A percentile compares a stretch with the other conserved stretches of the same genome.
phyloP scores from a whole-genome alignment of 106 monocot species.

The Allium cepa region DNA sequence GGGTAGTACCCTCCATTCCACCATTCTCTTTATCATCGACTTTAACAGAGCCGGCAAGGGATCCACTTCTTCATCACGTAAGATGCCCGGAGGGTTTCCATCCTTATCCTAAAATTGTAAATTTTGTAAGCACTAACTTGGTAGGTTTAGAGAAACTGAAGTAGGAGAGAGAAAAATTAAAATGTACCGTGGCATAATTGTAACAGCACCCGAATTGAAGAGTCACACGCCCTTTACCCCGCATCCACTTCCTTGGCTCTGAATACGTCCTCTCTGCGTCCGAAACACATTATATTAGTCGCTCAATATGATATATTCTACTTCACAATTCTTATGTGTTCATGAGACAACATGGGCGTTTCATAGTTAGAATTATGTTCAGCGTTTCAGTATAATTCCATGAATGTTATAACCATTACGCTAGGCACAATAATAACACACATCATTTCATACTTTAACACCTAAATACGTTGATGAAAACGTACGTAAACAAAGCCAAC shows the following conservation, averaged over 20 bases:
- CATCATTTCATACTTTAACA: no score
- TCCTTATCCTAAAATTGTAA: conserved; percentile 29
- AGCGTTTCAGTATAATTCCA: no score
- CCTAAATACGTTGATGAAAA: no score
- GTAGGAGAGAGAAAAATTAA: background rate
- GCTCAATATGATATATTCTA: no score
- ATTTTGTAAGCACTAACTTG: background rate
- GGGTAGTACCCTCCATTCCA: conserved; percentile 35
- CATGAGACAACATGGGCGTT: no score
- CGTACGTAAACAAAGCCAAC: no score
- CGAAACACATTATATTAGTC: background rate
- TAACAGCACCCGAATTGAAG: conserved; percentile 94
- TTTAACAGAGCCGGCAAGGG: conserved; percentile 37
- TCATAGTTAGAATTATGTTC: no score
- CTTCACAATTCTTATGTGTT: no score
- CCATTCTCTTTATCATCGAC: conserved; percentile 41
- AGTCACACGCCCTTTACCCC: conserved; percentile 76
- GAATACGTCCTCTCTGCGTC: conserved; percentile 70
- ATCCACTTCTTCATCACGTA: conserved; percentile 39
- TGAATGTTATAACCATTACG: no score
- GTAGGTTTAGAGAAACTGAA: background rate
- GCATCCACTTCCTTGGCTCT: conserved; percentile 78
- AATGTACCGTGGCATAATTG: conserved; percentile 64
- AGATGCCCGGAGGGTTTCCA: conserved; percentile 43
- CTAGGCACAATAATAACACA: no score